Conservation (phyloP, 768 basidiomycete species). For the Hydnum rufescens region DNA sequence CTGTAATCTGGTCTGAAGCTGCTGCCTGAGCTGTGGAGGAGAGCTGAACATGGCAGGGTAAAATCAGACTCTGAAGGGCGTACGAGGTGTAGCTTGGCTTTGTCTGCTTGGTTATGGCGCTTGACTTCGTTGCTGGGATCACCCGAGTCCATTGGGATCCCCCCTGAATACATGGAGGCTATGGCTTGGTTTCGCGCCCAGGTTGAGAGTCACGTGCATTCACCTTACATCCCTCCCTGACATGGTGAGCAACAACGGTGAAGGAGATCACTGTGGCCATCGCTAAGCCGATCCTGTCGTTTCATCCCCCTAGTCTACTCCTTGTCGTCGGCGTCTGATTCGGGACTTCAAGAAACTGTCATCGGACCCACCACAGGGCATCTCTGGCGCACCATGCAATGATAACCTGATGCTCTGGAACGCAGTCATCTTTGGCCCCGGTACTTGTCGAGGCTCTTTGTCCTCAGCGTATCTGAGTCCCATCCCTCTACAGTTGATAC, state of each 20-base stretch:
- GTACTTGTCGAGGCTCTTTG: constrained; percentile 17
- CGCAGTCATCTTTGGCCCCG: constrained; percentile 96
- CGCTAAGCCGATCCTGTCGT: too few relatives aligned
- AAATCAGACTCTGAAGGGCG: too few relatives aligned
- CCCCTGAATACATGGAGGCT: too few relatives aligned
- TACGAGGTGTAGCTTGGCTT: too few relatives aligned
- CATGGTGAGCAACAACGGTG: too few relatives aligned
- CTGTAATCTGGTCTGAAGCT: constrained; percentile 52
- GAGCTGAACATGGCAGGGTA: background rate
- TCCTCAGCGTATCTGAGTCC: constrained; percentile 1
- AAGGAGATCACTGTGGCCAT: too few relatives aligned
- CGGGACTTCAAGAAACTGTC: constrained; percentile 95
- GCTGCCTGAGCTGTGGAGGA: constrained; percentile 36
- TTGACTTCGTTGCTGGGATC: too few relatives aligned
- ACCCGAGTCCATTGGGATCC: too few relatives aligned
- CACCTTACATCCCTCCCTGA: too few relatives aligned
- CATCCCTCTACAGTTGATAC: constrained; percentile 53
- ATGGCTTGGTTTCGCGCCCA: too few relatives aligned
- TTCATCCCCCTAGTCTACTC: constrained; percentile 55
- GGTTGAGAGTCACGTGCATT: too few relatives aligned
- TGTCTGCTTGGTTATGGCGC: too few relatives aligned
- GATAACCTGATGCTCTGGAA: constrained; percentile 99
- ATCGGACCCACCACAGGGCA: constrained; percentile 85
- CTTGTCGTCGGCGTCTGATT: constrained; percentile 85
- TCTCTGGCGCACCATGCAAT: constrained; percentile 89